Base-by-base conservation (phyloP, 1,139 yeast species). In the Pichia terricola region DNA sequence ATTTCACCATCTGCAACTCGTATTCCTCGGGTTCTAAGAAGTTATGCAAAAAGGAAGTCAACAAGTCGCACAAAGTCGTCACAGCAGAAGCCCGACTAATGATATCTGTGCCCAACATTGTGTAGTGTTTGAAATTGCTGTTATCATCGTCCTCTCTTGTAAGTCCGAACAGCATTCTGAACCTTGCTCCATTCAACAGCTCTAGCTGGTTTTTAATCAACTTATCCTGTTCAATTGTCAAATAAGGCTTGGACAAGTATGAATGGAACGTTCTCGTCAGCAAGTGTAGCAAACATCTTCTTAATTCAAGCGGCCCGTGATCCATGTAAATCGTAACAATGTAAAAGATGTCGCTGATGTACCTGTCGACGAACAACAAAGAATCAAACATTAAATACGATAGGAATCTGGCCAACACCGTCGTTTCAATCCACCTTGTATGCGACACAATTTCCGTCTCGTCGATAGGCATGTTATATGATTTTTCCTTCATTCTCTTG, bases 381-480 rank as follows among this genome's bases (percentile, higher is more conserved):
- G 88, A 77, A 59, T 85, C 91, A 66, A 86, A 87, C 50, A 86
- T 78, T 38, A 85, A 61, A 5, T 82, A 76, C 3, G 84, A 74
- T 43, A 83, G 69, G 43, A 83, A 73, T 54, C 77, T 78, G 5
- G 83, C 78, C 53, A 87, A 63, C 4, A 86, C 82, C 34, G 78
- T 75, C 4, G 84, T 72, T 60, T 86, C 95, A 46, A 83, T 74
- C 76, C 91, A 78, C 52, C 73, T 71, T 27, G 77, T 71, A 52
- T 75, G 79, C 8, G 58, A 46, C 37, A 58, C 64, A 38, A 59
- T 51, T 34, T 57, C 60, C 8, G 55, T 45, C 37, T 57, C 58
- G 34, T 48, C 48, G 26, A 43, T 35, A 27, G 45, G 46, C 32
- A 54, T 52, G 28, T 48, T 45, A 37, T 51, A 53, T 3, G 65